Conservation (phyloP, 495 filamentous ascomycete species). For the Thermochaetoides thermophila region DNA sequence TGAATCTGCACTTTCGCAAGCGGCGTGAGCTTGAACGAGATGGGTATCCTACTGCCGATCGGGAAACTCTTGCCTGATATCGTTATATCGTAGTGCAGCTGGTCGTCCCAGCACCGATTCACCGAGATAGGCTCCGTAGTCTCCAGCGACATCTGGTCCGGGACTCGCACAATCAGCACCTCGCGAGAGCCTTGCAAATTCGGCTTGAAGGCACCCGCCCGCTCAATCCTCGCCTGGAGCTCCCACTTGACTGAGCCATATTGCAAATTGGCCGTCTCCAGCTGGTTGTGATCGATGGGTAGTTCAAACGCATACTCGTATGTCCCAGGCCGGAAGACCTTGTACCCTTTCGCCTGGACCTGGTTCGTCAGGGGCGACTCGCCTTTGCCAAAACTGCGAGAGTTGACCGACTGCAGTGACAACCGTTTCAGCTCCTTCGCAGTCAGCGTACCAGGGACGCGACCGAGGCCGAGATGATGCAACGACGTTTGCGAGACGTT, state of each 20-base stretch:
- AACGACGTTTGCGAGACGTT: conserved; percentile 11
- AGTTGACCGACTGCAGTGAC: conserved; percentile 65
- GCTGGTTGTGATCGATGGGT: conserved; percentile 78
- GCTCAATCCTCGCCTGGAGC: conserved; percentile 74
- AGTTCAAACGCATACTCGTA: conserved; percentile 94
- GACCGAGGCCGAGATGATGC: conserved; percentile 8
- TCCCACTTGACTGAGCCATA: conserved; percentile 82
- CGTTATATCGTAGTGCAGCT: conserved; percentile 95
- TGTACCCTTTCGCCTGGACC: conserved; percentile 77
- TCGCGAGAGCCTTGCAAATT: conserved; percentile 79
- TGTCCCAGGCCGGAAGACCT: conserved; percentile 75
- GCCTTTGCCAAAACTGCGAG: conserved; percentile 74
- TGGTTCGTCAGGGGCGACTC: conserved; percentile 45
- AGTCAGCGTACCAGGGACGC: conserved; percentile 22
- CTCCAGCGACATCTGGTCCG: conserved; percentile 82
- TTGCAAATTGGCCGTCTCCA: conserved; percentile 84
- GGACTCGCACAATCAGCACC: conserved; percentile 72
- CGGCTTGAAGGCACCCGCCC: conserved; percentile 81
- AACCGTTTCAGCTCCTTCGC: conserved; percentile 43
- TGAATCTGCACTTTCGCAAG: conserved; percentile 94
- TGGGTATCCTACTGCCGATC: conserved; percentile 80
- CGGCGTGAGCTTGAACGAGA: conserved; percentile 94
- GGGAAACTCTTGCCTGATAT: conserved; percentile 98
- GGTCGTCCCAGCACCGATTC: conserved; percentile 93
- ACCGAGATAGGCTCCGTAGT: conserved; percentile 95